phyloP scores from a whole-genome alignment of 495 filamentous ascomycete species.

The Lineolata rhizophorae region DNA sequence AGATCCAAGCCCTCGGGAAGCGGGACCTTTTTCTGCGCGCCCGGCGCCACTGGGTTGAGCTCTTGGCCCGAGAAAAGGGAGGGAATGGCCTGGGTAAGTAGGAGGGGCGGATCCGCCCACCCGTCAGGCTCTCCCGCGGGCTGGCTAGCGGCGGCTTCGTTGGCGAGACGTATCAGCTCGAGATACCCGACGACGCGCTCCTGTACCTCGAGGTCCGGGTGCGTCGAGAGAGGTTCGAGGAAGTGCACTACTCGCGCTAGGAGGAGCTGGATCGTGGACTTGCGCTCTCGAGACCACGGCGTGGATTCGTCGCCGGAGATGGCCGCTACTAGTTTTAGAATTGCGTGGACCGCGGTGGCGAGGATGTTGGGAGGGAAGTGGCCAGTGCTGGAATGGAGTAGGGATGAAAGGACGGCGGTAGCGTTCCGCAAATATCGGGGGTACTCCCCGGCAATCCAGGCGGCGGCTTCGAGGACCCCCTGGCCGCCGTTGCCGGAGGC shows the following conservation, averaged over 20 bases:
- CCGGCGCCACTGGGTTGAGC: constrained; percentile 68
- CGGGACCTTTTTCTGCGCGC: constrained; percentile 73
- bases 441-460: constrained; percentile 82
- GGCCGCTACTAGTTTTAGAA: constrained; percentile 60
- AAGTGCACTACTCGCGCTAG: constrained; percentile 62
- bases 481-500: constrained; percentile 23
- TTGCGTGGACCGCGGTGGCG: constrained; percentile 62
- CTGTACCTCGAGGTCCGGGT: constrained; percentile 86
- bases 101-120: constrained; percentile 43
- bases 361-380: constrained; percentile 40
- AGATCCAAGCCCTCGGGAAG: constrained; percentile 51
- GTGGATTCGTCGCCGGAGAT: constrained; percentile 32
- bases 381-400: constrained; percentile 42
- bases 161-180: constrained; percentile 65
- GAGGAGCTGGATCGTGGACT: constrained; percentile 48
- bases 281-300: constrained; percentile 39
- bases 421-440: constrained; percentile 41
- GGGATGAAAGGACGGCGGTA: constrained; percentile 40
- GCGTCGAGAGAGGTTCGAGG: constrained; percentile 50
- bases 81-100: constrained; percentile 75
- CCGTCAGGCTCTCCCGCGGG: constrained; percentile 25
- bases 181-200: constrained; percentile 82
- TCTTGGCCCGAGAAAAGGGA: constrained; percentile 66
- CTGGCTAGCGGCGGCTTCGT: constrained; percentile 54
- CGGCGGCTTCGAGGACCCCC: constrained; percentile 45